phyloP scores from a whole-genome alignment of 306 rosid genomes.

The Alnus rubra region DNA sequence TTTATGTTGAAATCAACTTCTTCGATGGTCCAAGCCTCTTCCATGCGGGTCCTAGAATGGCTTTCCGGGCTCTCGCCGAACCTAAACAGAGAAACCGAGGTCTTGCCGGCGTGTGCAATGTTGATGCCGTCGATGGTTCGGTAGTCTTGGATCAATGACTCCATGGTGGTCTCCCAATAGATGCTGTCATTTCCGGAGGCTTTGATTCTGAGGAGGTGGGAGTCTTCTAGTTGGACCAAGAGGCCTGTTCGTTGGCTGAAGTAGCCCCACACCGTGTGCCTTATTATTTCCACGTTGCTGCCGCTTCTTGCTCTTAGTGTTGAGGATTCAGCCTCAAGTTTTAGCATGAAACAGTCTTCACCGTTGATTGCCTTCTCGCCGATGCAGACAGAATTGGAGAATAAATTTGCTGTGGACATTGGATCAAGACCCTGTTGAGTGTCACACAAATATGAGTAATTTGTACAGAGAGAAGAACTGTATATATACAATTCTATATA shows the following conservation, averaged over 20 bases:
- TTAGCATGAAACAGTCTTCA: constrained; percentile 80
- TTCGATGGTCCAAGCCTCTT: constrained; percentile 82
- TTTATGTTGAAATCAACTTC: constrained; percentile 83
- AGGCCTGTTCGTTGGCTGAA: constrained; percentile 92
- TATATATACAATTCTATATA: too few species aligned
- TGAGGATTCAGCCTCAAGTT: constrained; percentile 61
- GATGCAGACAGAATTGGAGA: constrained; percentile 60
- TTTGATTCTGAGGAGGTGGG: constrained; percentile 74
- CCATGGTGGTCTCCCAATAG: constrained; percentile 95
- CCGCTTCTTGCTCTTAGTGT: constrained; percentile 70
- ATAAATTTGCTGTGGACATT: constrained; percentile 73
- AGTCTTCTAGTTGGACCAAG: constrained; percentile 73
- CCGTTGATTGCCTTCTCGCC: constrained; percentile 78
- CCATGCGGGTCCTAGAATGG: constrained; percentile 76
- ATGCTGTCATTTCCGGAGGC: constrained; percentile 42
- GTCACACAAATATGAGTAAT: neutral
- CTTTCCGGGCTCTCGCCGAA: constrained; percentile 60
- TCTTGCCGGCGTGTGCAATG: constrained; percentile 76
- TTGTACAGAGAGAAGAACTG: neutral
- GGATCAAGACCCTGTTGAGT: constrained; percentile 85
- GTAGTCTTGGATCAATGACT: constrained; percentile 65
- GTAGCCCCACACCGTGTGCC: constrained; percentile 88
- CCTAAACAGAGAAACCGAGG: constrained; percentile 64
- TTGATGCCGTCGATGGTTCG: constrained; percentile 61
- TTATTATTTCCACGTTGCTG: constrained; percentile 64